A percentile compares a stretch with the other conserved stretches of the same genome.
phyloP scores from a whole-genome alignment of 768 basidiomycete genomes.

The Boletus sp. region DNA sequence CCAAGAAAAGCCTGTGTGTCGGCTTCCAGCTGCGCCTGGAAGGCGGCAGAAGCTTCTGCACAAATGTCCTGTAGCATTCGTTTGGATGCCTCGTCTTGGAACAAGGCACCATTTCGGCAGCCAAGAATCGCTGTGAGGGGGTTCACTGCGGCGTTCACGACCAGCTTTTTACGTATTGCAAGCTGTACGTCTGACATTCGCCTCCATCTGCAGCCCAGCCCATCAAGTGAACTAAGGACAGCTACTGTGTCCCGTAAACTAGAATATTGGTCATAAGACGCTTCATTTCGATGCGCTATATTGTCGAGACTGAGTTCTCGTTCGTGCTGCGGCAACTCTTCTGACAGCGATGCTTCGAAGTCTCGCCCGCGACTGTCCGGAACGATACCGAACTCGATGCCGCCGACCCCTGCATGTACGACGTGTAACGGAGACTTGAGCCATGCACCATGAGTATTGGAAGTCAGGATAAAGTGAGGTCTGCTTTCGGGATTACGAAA shows the following conservation, averaged over 20 bases:
- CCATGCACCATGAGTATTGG: conserved; percentile 80
- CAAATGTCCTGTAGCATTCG: conserved; percentile 56
- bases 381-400: conserved; percentile 75
- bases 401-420: conserved; percentile 69
- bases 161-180: conserved; percentile 75
- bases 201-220: conserved; percentile 61
- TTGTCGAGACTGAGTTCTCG: conserved; percentile 51
- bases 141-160: conserved; percentile 79
- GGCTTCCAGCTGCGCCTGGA: conserved; percentile 48
- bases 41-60: conserved; percentile 66
- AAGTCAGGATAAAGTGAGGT: conserved; percentile 83
- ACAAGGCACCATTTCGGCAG: conserved; percentile 77
- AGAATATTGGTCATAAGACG: conserved; percentile 45
- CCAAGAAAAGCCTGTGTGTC: conserved; percentile 32
- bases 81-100: conserved; percentile 42
- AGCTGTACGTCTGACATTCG: conserved; percentile 66
- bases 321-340: conserved; percentile 34
- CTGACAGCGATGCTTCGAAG: conserved; percentile 55
- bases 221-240: conserved; percentile 53
- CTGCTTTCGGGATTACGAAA: conserved; percentile 73
- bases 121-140: conserved; percentile 81
- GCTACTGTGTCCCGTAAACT: conserved; percentile 69
- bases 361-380: conserved; percentile 63
- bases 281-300: conserved; percentile 42
- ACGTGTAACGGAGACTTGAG: conserved; percentile 50